phyloP scores from a whole-genome alignment of 2,329 filamentous ascomycete species.

The Pyrenophora tritici-repentis region DNA sequence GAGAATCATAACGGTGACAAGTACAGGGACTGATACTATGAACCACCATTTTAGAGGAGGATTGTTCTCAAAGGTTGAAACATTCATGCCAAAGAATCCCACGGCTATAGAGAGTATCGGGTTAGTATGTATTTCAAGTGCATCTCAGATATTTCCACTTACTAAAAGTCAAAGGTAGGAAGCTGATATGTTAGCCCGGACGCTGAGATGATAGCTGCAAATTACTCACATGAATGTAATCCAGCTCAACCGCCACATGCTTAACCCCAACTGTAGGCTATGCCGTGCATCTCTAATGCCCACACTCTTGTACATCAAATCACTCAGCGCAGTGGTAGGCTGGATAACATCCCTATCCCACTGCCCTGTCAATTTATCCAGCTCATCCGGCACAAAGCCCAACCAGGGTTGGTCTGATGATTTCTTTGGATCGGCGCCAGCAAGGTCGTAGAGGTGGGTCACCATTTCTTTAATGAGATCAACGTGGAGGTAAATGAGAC shows the following conservation, averaged over 20 bases:
- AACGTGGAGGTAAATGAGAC: slow-evolving; percentile 56
- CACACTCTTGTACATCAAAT: slow-evolving; percentile 59
- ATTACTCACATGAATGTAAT: slow-evolving; percentile 69
- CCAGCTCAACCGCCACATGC: slow-evolving; percentile 64
- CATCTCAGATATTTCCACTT: background rate
- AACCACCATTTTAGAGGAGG: slow-evolving; percentile 49
- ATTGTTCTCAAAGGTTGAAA: slow-evolving; percentile 48
- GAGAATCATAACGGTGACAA: slow-evolving; percentile 51
- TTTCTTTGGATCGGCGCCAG: slow-evolving; percentile 39
- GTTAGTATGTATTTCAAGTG: background rate
- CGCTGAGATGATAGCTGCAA: too few relatives aligned
- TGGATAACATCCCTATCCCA: slow-evolving; percentile 58
- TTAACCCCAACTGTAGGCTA: slow-evolving; percentile 54
- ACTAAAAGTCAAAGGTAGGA: too few relatives aligned
- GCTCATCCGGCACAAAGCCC: slow-evolving; percentile 46
- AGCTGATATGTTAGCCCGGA: too few relatives aligned
- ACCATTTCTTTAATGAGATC: slow-evolving; percentile 56
- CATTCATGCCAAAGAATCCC: slow-evolving; percentile 60
- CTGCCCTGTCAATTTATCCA: slow-evolving; percentile 54
- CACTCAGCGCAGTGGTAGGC: slow-evolving; percentile 56
- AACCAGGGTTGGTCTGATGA: slow-evolving; percentile 48
- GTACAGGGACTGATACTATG: slow-evolving; percentile 52
- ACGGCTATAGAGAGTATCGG: slow-evolving; percentile 53
- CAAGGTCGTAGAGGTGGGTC: slow-evolving; percentile 50
- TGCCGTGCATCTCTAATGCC: slow-evolving; percentile 58